phyloP scores from a whole-genome alignment of 2,329 filamentous ascomycete species.

The Penicillium paneum region DNA sequence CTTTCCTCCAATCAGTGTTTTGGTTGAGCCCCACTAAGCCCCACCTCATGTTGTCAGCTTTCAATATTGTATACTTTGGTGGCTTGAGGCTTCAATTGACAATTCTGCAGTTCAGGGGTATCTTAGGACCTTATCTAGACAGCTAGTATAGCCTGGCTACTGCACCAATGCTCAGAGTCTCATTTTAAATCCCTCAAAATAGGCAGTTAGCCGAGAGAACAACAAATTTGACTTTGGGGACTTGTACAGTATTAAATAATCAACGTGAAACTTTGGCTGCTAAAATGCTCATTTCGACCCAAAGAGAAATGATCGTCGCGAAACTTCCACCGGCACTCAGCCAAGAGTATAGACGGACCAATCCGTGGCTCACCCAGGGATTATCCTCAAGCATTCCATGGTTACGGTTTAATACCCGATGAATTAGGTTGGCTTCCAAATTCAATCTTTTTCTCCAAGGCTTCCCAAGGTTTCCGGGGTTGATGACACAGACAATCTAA shows the following conservation, averaged over 20 bases:
- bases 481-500: not conserved
- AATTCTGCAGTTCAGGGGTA: not conserved
- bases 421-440: not conserved
- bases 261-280: not conserved
- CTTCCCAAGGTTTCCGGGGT: no score
- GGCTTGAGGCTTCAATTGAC: not conserved
- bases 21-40: accelerated
- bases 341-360: not conserved
- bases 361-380: not conserved
- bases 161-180: no score
- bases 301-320: not conserved
- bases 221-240: not conserved
- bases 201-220: not conserved
- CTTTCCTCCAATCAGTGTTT: not conserved
- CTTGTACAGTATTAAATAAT: no score
- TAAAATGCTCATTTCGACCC: not conserved
- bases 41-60: not conserved
- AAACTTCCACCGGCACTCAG: not conserved
- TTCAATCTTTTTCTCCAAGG: no score
- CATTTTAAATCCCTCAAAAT: not conserved
- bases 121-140: not conserved
- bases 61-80: not conserved
- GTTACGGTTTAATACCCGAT: not conserved
- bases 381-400: not conserved
- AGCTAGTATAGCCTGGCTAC: no score